Conservation (phyloP, 306 rosid species). For the Cyclanthera cordifolia region DNA sequence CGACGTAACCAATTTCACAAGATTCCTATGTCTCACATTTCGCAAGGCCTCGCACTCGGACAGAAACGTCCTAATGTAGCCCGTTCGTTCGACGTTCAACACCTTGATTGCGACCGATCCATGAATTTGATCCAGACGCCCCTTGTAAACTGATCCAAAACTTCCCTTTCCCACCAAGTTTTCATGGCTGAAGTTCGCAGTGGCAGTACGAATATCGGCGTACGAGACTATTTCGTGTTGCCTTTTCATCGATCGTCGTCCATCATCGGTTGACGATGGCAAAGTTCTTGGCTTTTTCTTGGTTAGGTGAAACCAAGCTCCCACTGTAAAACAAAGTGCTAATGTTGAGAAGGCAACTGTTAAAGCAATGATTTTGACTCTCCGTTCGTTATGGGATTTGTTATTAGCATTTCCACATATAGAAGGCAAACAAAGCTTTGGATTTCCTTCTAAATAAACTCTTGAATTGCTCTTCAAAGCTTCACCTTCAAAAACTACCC, state of each 20-base stretch:
- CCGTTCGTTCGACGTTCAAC: slow-evolving; percentile 31
- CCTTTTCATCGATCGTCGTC: slow-evolving; percentile 18
- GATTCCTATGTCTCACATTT: slow-evolving; percentile 52
- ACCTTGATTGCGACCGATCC: slow-evolving; percentile 50
- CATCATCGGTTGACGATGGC: not conserved
- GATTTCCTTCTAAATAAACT: slow-evolving; percentile 51
- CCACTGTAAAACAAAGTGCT: slow-evolving; percentile 2
- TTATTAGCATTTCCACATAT: slow-evolving; percentile 22
- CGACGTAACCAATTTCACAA: slow-evolving; percentile 55
- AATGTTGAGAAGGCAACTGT: slow-evolving; percentile 16
- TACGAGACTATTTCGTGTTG: slow-evolving; percentile 39
- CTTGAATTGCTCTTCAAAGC: no score
- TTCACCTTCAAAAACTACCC: no score
- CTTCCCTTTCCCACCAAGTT: slow-evolving; percentile 40
- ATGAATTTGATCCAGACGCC: slow-evolving; percentile 26
- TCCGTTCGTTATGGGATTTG: not conserved
- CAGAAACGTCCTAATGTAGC: slow-evolving; percentile 47
- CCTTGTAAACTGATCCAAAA: slow-evolving; percentile 62
- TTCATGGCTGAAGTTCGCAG: slow-evolving; percentile 28
- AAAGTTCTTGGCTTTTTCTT: not conserved
- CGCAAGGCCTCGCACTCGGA: slow-evolving; percentile 59
- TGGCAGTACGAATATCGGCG: slow-evolving; percentile 45
- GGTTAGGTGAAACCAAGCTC: not conserved
- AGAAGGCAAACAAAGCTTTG: slow-evolving; percentile 32
- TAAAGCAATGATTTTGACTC: slow-evolving; percentile 14